Evolutionary conservation across 441 rosid genomes (phyloP).

Genomic region (Erodium trifolium): DNA sequence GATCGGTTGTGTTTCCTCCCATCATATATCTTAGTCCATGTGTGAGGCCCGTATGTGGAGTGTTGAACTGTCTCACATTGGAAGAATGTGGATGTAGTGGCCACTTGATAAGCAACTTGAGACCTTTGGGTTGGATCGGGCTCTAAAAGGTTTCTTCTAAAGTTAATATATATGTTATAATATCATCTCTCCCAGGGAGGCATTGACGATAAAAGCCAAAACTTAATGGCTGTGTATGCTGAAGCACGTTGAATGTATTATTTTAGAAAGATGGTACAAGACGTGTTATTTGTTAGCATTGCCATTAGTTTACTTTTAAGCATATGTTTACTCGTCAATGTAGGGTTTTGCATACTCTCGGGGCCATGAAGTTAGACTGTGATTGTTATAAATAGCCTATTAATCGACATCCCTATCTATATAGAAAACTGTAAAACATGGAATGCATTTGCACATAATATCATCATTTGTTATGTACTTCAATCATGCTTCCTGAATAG

Average conservation of each 20-base stretch:
- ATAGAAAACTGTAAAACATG: no score
- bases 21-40: no score
- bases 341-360: neutral
- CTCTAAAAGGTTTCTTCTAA: neutral
- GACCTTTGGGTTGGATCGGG: no score
- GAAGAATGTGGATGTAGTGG: no score
- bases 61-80: no score
- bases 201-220: neutral
- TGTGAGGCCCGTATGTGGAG: no score
- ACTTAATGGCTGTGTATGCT: neutral
- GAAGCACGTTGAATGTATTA: neutral
- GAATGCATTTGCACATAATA: neutral
- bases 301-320: neutral
- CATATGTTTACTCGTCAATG: neutral
- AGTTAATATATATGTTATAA: neutral
- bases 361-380: neutral
- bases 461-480: neutral
- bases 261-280: neutral
- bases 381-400: neutral
- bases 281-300: neutral
- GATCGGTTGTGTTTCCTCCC: no score
- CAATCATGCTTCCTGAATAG: neutral
- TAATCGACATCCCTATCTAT: no score
- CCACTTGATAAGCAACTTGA: no score
- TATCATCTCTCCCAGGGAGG: slow-evolving; percentile 5